Evolutionary conservation across 2,329 filamentous ascomycete genomes (phyloP).

Genomic region (Cercospora brassicicola): DNA sequence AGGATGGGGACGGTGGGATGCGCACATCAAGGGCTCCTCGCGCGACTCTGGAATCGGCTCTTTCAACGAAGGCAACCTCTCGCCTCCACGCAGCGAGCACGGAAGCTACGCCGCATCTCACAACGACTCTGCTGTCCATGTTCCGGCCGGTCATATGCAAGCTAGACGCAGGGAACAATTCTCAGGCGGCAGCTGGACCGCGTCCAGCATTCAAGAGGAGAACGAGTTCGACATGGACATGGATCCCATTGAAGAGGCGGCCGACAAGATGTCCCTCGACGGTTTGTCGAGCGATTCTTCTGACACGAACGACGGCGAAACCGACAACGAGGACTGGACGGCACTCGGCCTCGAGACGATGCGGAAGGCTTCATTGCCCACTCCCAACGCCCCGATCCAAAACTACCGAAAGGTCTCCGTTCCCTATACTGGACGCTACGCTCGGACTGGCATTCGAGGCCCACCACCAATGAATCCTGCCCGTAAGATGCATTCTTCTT

Average conservation of each 20-base stretch:
- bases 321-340: conserved; percentile 96
- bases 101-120: conserved; percentile 40
- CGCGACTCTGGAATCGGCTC: conserved; percentile 41
- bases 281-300: conserved; percentile 43
- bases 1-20: conserved; percentile 96
- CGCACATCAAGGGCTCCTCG: conserved; percentile 63
- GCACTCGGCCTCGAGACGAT: conserved; percentile 83
- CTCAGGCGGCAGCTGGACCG: conserved; percentile 63
- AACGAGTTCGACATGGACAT: conserved; percentile 58
- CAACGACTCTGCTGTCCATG: conserved; percentile 37
- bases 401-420: conserved; percentile 37
- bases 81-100: conserved; percentile 54
- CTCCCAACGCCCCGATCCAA: conserved; percentile 31
- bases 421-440: conserved; percentile 32
- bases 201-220: conserved; percentile 67
- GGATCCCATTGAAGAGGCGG: conserved; percentile 77
- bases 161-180: conserved; percentile 33
- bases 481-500: conserved; percentile 25
- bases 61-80: conserved; percentile 42
- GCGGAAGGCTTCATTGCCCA: conserved; percentile 59
- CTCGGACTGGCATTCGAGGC: conserved; percentile 30
- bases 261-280: conserved; percentile 91
- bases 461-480: conserved; percentile 23
- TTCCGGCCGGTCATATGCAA: conserved; percentile 31
- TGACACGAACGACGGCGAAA: conserved; percentile 61